phyloP scores from a whole-genome alignment of 75 land plant species.

The Pinus albicaulis region DNA sequence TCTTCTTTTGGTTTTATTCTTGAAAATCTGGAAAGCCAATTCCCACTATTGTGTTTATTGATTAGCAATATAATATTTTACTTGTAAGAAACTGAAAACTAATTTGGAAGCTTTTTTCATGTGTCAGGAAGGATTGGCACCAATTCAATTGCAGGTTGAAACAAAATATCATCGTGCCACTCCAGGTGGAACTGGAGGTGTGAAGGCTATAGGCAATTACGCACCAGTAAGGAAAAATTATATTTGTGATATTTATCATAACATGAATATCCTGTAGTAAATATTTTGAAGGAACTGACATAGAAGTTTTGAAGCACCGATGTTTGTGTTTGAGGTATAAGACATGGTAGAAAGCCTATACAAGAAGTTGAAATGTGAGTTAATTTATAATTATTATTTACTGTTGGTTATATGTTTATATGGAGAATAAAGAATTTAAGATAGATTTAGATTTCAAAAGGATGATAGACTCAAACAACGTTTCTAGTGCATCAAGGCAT shows the following conservation, averaged over 20 bases:
- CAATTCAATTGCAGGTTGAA: constrained; percentile 60
- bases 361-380: not conserved
- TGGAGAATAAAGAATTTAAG: too few relatives aligned
- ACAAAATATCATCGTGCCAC: constrained; percentile 49
- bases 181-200: constrained; percentile 71
- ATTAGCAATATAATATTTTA: too few relatives aligned
- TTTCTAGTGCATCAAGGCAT: too few relatives aligned
- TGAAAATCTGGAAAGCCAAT: too few relatives aligned
- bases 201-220: constrained; percentile 64
- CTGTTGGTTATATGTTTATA: too few relatives aligned
- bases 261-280: not conserved
- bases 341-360: not conserved
- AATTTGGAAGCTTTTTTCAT: not conserved
- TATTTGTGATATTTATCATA: not conserved
- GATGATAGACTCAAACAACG: too few relatives aligned
- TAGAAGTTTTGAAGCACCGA: not conserved
- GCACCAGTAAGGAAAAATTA: constrained; percentile 34
- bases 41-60: too few relatives aligned
- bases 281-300: not conserved
- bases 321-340: too few relatives aligned
- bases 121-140: constrained; percentile 56
- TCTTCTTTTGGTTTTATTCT: too few relatives aligned
- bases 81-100: too few relatives aligned
- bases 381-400: too few relatives aligned
- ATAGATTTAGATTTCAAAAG: too few relatives aligned